Evolutionary conservation across 2,329 filamentous ascomycete genomes (phyloP).

Genomic region (Exserohilum rostratum): DNA sequence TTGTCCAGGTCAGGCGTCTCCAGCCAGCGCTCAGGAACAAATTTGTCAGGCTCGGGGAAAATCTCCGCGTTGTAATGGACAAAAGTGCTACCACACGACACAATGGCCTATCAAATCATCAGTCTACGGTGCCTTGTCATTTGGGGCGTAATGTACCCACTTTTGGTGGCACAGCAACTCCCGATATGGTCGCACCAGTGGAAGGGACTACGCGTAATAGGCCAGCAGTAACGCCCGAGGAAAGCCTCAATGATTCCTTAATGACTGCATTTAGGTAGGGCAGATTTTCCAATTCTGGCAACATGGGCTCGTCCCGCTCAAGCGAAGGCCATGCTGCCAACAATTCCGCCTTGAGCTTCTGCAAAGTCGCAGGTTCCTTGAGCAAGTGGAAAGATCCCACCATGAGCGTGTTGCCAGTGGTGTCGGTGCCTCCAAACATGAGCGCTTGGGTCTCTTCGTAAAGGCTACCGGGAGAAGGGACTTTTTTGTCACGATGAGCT

Average conservation of each 20-base stretch:
- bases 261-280: conserved; percentile 45
- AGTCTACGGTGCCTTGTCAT: background rate
- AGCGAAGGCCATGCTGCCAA: conserved; percentile 46
- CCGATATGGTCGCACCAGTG: conserved; percentile 29
- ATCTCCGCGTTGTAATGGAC: conserved; percentile 41
- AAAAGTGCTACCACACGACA: conserved; percentile 40
- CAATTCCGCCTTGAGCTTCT: conserved; percentile 50
- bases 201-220: conserved; percentile 32
- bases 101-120: conserved; percentile 25
- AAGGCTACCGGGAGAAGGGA: conserved; percentile 43
- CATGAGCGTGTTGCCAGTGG: conserved; percentile 51
- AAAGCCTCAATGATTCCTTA: conserved; percentile 50
- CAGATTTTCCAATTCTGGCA: conserved; percentile 48
- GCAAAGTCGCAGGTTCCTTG: conserved; percentile 37
- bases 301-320: conserved; percentile 27
- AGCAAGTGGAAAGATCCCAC: conserved; percentile 52
- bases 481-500: conserved; percentile 38
- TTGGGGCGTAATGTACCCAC: conserved; percentile 16
- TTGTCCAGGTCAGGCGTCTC: conserved; percentile 34
- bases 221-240: conserved; percentile 40
- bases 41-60: conserved; percentile 38
- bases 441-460: conserved; percentile 55
- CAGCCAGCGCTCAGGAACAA: conserved; percentile 43
- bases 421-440: conserved; percentile 56
- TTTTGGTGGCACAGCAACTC: conserved; percentile 23